phyloP scores from a whole-genome alignment of 495 filamentous ascomycete species.

The Tuber indicum region DNA sequence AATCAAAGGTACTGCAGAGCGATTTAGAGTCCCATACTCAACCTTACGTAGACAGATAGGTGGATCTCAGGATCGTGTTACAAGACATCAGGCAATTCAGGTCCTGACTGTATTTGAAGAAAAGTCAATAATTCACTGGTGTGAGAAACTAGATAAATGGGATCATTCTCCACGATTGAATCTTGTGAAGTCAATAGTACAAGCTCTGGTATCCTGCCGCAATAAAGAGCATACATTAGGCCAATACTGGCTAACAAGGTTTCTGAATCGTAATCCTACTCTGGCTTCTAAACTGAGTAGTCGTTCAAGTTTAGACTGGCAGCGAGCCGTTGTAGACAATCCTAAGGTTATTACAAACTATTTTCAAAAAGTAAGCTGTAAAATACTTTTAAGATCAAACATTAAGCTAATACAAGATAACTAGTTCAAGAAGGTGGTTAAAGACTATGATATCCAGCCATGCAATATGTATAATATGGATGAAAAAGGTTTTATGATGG shows the following conservation, averaged over 20 bases:
- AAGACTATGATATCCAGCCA: background rate
- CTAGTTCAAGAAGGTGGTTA: background rate
- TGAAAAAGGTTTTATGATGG: conserved; percentile 11
- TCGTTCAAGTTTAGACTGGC: too few species aligned
- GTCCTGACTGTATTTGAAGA: conserved; percentile 6
- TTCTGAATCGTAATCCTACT: conserved; percentile 6
- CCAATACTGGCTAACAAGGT: conserved; percentile 1
- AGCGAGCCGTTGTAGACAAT: background rate
- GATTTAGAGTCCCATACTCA: too few species aligned
- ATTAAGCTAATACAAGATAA: background rate
- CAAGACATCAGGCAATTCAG: too few species aligned
- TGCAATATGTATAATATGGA: conserved; percentile 21
- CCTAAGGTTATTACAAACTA: conserved; percentile 11
- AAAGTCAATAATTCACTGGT: conserved; percentile 16
- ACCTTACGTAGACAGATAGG: too few species aligned
- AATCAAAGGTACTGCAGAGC: too few species aligned
- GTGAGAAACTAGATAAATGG: conserved; percentile 6
- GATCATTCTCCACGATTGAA: conserved; percentile 4
- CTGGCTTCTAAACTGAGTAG: background rate
- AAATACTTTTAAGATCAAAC: background rate
- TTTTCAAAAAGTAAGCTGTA: conserved; percentile 10
- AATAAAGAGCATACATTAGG: background rate
- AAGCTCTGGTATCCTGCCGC: background rate
- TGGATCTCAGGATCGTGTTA: too few species aligned
- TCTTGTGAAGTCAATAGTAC: background rate